phyloP scores from a whole-genome alignment of 140 eudicot species.

The Anethum foeniculum region DNA sequence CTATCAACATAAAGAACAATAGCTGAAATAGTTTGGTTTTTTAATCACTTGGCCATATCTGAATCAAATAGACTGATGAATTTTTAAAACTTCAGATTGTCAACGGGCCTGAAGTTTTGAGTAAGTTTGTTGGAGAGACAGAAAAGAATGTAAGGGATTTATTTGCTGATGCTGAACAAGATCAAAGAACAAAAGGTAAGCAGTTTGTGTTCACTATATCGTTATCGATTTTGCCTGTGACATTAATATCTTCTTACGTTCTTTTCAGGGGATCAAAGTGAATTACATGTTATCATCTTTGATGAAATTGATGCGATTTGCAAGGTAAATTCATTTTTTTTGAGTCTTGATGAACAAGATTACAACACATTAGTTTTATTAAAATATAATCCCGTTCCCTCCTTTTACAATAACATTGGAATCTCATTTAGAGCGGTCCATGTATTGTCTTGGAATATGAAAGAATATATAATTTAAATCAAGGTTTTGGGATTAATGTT shows the following conservation, averaged over 20 bases:
- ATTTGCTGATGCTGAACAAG: slow-evolving; percentile 98
- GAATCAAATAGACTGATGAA: slow-evolving; percentile 9
- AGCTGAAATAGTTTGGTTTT: background rate
- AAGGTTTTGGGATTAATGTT: background rate
- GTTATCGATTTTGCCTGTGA: background rate
- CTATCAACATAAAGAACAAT: background rate
- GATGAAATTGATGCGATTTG: slow-evolving; percentile 99
- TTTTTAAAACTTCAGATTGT: slow-evolving; percentile 53
- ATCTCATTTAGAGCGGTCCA: background rate
- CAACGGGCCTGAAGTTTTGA: slow-evolving; percentile 96
- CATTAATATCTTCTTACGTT: slow-evolving; percentile 8
- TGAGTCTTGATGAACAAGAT: background rate
- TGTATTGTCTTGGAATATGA: background rate
- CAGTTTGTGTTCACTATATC: slow-evolving; percentile 6
- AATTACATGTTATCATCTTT: slow-evolving; percentile 88
- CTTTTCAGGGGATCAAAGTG: slow-evolving; percentile 82
- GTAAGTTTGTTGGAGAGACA: slow-evolving; percentile 97
- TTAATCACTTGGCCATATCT: slow-evolving; percentile 2
- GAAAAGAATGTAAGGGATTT: slow-evolving; percentile 93
- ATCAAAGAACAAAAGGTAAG: slow-evolving; percentile 78
- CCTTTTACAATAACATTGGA: background rate
- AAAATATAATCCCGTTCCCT: background rate
- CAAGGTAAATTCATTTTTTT: slow-evolving; percentile 42
- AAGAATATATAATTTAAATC: background rate
- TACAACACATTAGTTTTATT: background rate